These are phyloP conservation scores for Dipteronia sinensis DNA, from an alignment of 345 rosid genomes.

Conservation along the genomic window DNA sequence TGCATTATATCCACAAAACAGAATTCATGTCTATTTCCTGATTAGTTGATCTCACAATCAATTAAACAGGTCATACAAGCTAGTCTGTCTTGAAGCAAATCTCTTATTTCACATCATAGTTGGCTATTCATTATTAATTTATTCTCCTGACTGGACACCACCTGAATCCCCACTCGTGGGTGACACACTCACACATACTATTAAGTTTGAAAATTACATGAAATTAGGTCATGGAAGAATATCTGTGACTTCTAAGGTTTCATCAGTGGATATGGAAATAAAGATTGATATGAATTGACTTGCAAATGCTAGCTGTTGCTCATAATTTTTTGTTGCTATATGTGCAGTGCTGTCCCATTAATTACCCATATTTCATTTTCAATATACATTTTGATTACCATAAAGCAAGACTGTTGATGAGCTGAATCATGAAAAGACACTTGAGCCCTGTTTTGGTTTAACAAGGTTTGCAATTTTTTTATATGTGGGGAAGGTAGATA, in stretches of 20 bases:
- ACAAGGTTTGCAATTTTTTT: neutral
- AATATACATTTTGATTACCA: neutral
- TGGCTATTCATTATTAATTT: too few relatives aligned
- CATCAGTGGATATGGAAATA: too few relatives aligned
- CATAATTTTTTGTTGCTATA: too few relatives aligned
- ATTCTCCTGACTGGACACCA: neutral
- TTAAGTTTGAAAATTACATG: neutral
- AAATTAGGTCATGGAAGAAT: neutral
- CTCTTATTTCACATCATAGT: too few relatives aligned
- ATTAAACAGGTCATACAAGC: neutral
- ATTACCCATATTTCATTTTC: neutral
- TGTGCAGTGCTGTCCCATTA: neutral
- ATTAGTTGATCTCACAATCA: neutral
- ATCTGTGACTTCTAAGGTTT: too few relatives aligned
- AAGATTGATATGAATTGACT: too few relatives aligned
- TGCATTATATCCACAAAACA: too few relatives aligned
- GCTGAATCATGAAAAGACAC: neutral
- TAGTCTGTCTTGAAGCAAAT: neutral
- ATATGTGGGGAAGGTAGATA: slow-evolving; percentile 16
- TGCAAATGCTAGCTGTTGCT: too few relatives aligned
- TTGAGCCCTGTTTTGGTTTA: neutral
- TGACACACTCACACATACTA: neutral
- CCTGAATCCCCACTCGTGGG: neutral
- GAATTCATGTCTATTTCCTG: neutral
- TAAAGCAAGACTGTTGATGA: neutral